phyloP scores from a whole-genome alignment of 2,329 filamentous ascomycete genomes.

The Diaporthe caulivora region DNA sequence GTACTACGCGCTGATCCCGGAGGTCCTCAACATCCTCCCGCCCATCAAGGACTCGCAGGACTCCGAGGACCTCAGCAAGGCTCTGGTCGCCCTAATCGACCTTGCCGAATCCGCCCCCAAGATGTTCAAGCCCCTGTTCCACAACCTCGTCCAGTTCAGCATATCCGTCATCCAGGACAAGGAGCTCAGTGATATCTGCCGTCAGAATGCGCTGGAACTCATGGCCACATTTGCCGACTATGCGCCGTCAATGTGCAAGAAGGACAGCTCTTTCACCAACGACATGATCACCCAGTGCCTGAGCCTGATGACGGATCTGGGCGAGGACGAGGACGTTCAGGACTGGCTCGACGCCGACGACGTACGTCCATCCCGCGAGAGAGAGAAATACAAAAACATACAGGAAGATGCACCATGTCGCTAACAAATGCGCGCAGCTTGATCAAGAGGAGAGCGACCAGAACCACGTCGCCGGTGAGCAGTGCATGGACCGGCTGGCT shows the following conservation, averaged over 20 bases:
- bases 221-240: constrained; percentile 99
- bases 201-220: constrained; percentile 94
- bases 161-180: constrained; percentile 96
- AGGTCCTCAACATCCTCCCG: constrained; percentile 93
- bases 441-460: constrained; percentile 96
- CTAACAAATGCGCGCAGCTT: constrained; percentile 68
- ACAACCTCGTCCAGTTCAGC: constrained; percentile 91
- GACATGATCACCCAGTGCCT: constrained; percentile 99
- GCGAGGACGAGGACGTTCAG: constrained; percentile 89
- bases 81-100: constrained; percentile 91
- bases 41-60: constrained; percentile 93
- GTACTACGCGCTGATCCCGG: constrained; percentile 88
- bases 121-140: constrained; percentile 98
- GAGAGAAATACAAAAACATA: background rate
- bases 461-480: constrained; percentile 97
- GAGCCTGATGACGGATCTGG: constrained; percentile 97
- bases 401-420: background rate
- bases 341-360: constrained; percentile 97
- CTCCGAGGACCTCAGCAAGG: constrained; percentile 90
- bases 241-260: constrained; percentile 92
- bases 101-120: constrained; percentile 93
- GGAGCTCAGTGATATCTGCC: constrained; percentile 87
- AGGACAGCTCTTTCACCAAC: constrained; percentile 89
- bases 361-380: constrained; percentile 62
- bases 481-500: constrained; percentile 96